phyloP scores from a whole-genome alignment of 192 early-diverging fungal genomes.

The Backusella macrospora region DNA sequence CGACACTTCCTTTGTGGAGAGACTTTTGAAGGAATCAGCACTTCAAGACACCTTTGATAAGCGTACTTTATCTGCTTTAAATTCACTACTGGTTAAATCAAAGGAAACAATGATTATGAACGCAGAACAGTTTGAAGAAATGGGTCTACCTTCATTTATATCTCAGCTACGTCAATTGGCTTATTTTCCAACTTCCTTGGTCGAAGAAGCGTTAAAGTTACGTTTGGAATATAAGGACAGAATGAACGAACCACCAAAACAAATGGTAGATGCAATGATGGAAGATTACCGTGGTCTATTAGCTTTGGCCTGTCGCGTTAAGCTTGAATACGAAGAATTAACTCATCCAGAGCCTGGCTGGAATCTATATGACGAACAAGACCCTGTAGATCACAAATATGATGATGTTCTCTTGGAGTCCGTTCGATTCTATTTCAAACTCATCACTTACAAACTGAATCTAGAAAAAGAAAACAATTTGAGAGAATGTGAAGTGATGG shows the following conservation, averaged over 20 bases:
- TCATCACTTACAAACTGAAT: conserved; percentile 74
- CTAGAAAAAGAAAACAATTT: conserved; percentile 56
- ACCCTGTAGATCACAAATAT: conserved; percentile 50
- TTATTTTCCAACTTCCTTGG: conserved; percentile 77
- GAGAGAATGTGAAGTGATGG: conserved; percentile 79
- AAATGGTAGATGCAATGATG: conserved; percentile 76
- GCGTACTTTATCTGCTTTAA: conserved; percentile 65
- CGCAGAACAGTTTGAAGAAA: conserved; percentile 61
- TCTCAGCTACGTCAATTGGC: conserved; percentile 70
- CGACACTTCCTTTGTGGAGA: conserved; percentile 81
- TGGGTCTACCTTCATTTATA: conserved; percentile 73
- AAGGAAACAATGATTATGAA: conserved; percentile 74
- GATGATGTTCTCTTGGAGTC: conserved; percentile 71
- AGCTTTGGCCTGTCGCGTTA: conserved; percentile 70
- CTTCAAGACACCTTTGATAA: conserved; percentile 77
- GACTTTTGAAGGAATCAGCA: conserved; percentile 81
- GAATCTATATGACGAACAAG: conserved; percentile 63
- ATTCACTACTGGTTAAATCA: conserved; percentile 60
- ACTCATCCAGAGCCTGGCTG: conserved; percentile 64
- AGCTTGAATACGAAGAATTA: conserved; percentile 68
- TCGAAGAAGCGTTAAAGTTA: conserved; percentile 81
- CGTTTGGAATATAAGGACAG: conserved; percentile 69
- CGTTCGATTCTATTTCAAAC: conserved; percentile 75
- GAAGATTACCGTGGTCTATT: conserved; percentile 79
- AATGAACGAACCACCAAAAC: conserved; percentile 56